phyloP scores from a whole-genome alignment of 768 basidiomycete species.

The Fomitopsis pulvina region DNA sequence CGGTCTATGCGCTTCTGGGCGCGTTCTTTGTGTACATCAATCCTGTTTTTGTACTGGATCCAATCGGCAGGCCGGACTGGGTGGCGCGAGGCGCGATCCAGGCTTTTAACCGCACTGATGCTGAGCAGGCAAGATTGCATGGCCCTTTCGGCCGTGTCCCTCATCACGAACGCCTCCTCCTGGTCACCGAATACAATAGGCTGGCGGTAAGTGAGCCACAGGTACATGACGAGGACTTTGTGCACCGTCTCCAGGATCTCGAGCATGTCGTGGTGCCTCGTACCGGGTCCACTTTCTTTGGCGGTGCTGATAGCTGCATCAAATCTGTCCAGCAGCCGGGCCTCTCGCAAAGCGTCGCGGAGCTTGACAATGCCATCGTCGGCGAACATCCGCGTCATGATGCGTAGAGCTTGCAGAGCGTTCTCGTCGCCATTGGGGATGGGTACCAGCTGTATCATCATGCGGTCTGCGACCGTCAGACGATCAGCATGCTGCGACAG shows the following conservation, averaged over 20 bases:
- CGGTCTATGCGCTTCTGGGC: background rate
- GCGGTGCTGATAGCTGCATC: slow-evolving; percentile 26
- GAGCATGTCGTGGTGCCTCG: slow-evolving; percentile 9
- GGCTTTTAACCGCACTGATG: slow-evolving; percentile 7
- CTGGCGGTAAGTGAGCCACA: slow-evolving; percentile 78
- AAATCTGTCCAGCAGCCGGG: slow-evolving; percentile 35
- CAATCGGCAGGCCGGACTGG: background rate
- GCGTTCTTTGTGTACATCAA: background rate
- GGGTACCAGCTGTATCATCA: slow-evolving; percentile 45
- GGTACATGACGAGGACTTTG: slow-evolving; percentile 67
- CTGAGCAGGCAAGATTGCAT: slow-evolving; percentile 53
- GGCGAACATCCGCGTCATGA: slow-evolving; percentile 39
- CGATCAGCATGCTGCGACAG: slow-evolving; percentile 29
- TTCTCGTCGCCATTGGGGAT: slow-evolving; percentile 42
- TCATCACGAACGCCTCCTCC: slow-evolving; percentile 42
- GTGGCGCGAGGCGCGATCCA: too few species aligned
- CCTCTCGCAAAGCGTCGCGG: slow-evolving; percentile 26
- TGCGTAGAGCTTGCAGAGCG: slow-evolving; percentile 26
- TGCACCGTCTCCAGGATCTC: slow-evolving; percentile 64
- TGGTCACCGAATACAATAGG: slow-evolving; percentile 61
- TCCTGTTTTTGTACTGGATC: background rate
- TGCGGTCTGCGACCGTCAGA: slow-evolving; percentile 22
- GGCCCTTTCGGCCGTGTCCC: slow-evolving; percentile 55
- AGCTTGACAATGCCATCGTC: slow-evolving; percentile 37
- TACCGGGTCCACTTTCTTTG: background rate